Evolutionary conservation across 2,329 filamentous ascomycete genomes (phyloP).

Genomic region (Penicillium brevicompactum): DNA sequence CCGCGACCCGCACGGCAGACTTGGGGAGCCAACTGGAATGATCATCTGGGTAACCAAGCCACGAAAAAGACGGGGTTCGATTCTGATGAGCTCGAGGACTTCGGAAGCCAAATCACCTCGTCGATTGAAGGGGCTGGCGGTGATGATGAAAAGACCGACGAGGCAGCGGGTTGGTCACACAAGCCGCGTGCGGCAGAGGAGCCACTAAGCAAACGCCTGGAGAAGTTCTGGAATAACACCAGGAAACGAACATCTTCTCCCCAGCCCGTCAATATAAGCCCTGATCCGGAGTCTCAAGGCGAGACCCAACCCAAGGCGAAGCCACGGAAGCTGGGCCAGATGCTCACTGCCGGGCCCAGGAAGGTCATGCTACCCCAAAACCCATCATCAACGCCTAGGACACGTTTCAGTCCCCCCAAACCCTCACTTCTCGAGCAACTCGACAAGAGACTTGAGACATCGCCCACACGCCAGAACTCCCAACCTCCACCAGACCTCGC

Average conservation of each 20-base stretch:
- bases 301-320: constrained; percentile 2
- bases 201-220: constrained; percentile 39
- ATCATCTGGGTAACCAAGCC: constrained; percentile 36
- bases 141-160: constrained; percentile 34
- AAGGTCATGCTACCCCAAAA: constrained; percentile 38
- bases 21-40: constrained; percentile 34
- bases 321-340: constrained; percentile 27
- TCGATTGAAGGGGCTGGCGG: constrained; percentile 28
- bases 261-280: not conserved
- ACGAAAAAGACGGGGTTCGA: constrained; percentile 41
- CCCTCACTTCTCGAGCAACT: constrained; percentile 42
- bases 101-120: constrained; percentile 34
- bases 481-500: constrained; percentile 31
- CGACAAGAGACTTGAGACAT: constrained; percentile 39
- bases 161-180: constrained; percentile 33
- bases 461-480: constrained; percentile 36
- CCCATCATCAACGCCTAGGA: constrained; percentile 38
- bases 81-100: constrained; percentile 35
- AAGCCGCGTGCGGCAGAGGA: constrained; percentile 32
- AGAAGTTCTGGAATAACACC: constrained; percentile 42
- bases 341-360: constrained; percentile 26
- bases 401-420: constrained; percentile 43
- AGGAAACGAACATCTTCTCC: constrained; percentile 21
- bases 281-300: constrained; percentile 5
- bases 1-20: constrained; percentile 28